A percentile compares a stretch with the other conserved stretches of the same genome.
These are phyloP conservation scores for slime mould (Dictyostelium discoideum) DNA, from an alignment of 78 protist genomes.

Conservation along the genomic window dicty_2.7 NC_007091.3:1913001-1913500, in stretches of 20 bases:
- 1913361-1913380: slow-evolving; percentile 80
- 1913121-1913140: slow-evolving; percentile 1
- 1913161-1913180: slow-evolving; percentile 37
- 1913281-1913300: slow-evolving; percentile 43
- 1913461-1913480: too few relatives aligned
- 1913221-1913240: slow-evolving; percentile 52
- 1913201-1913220: not conserved
- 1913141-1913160: slow-evolving; percentile 46
- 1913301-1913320: slow-evolving; percentile 71
- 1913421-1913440: slow-evolving; percentile 65
- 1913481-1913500: slow-evolving; percentile 53
- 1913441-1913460: not conserved
- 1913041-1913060: slow-evolving; percentile 43
- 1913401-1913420: slow-evolving; percentile 67
- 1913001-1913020: not conserved
- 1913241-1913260: slow-evolving; percentile 41
- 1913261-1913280: not conserved
- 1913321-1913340: slow-evolving; percentile 72
- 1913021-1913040: not conserved
- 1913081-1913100: slow-evolving; percentile 32
- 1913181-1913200: slow-evolving; percentile 34
- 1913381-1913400: slow-evolving; percentile 63
- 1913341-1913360: slow-evolving; percentile 61
- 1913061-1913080: slow-evolving; percentile 44
- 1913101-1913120: slow-evolving; percentile 68